Conservation (phyloP, 306 rosid genomes). For the Gastrolobium villosum region DNA sequence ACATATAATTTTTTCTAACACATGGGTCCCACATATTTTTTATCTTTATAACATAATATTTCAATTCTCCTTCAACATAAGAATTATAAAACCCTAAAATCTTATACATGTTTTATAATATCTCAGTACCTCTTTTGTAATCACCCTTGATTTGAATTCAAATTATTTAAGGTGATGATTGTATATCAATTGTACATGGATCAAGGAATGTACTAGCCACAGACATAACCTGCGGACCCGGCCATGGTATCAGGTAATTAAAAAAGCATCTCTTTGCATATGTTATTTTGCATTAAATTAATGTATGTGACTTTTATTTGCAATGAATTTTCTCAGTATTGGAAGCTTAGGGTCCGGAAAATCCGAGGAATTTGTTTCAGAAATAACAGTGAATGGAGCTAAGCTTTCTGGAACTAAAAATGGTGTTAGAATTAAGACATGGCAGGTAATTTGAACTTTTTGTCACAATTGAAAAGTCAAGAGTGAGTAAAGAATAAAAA, state of each 20-base stretch:
- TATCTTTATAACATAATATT: no score
- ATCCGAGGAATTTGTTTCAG: slow-evolving; percentile 66
- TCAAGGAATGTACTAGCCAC: slow-evolving; percentile 63
- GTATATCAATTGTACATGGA: slow-evolving; percentile 84
- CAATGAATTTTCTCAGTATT: slow-evolving; percentile 55
- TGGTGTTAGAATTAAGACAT: slow-evolving; percentile 89
- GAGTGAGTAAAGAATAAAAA: no score
- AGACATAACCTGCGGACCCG: slow-evolving; percentile 84
- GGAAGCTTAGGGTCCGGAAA: slow-evolving; percentile 79
- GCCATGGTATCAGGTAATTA: slow-evolving; percentile 88
- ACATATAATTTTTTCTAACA: no score
- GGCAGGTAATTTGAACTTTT: slow-evolving; percentile 61
- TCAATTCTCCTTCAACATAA: no score
- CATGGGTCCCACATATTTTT: no score
- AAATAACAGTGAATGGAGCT: slow-evolving; percentile 66
- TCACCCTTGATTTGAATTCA: slow-evolving; percentile 19
- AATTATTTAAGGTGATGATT: slow-evolving; percentile 74
- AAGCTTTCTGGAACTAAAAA: slow-evolving; percentile 74
- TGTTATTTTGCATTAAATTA: background rate
- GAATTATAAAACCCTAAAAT: no score
- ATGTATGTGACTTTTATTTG: slow-evolving; percentile 15
- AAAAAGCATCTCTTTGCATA: background rate
- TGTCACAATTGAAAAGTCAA: no score
- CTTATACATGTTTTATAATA: background rate
- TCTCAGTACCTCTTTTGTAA: background rate